Conservation (phyloP, 768 basidiomycete genomes). For the Cytidiella melzeri region DNA sequence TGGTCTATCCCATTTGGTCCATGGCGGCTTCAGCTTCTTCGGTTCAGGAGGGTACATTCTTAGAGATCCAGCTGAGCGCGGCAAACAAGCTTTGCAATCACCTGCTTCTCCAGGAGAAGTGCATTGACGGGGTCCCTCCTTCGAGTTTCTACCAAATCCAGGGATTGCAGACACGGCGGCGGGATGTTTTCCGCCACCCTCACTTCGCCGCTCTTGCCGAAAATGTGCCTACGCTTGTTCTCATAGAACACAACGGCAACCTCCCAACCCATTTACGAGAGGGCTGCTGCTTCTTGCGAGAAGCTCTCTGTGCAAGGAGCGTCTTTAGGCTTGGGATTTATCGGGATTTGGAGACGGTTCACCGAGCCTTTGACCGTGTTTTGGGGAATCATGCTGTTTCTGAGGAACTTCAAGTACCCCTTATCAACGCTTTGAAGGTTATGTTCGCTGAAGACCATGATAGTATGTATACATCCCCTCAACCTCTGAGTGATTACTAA, state of each 20-base stretch:
- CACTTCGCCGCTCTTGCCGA: slow-evolving; percentile 60
- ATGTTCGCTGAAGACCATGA: slow-evolving; percentile 59
- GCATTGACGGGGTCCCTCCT: slow-evolving; percentile 31
- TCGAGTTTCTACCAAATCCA: slow-evolving; percentile 60
- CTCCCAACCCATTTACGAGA: slow-evolving; percentile 45
- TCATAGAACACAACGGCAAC: slow-evolving; percentile 55
- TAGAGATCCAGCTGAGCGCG: slow-evolving; percentile 49
- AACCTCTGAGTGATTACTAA: too few species aligned
- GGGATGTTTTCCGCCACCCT: slow-evolving; percentile 58
- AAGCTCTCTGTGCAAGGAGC: slow-evolving; percentile 50
- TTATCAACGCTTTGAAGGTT: slow-evolving; percentile 60
- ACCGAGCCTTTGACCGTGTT: slow-evolving; percentile 59
- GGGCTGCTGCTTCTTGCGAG: slow-evolving; percentile 47
- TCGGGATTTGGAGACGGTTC: slow-evolving; percentile 65
- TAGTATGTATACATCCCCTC: slow-evolving; percentile 40
- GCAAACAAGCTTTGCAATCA: slow-evolving; percentile 58
- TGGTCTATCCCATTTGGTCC: slow-evolving; percentile 78
- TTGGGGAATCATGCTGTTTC: slow-evolving; percentile 32
- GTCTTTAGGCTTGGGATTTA: slow-evolving; percentile 76
- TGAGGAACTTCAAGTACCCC: slow-evolving; percentile 44
- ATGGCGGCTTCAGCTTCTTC: slow-evolving; percentile 38
- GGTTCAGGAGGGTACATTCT: slow-evolving; percentile 32
- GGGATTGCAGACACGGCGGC: slow-evolving; percentile 60
- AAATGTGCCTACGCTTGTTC: slow-evolving; percentile 63
- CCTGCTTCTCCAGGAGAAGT: slow-evolving; percentile 52